Evolutionary conservation across 1,284 basidiomycete genomes (phyloP).

Genomic region (Rhodotorula sp.): DNA sequence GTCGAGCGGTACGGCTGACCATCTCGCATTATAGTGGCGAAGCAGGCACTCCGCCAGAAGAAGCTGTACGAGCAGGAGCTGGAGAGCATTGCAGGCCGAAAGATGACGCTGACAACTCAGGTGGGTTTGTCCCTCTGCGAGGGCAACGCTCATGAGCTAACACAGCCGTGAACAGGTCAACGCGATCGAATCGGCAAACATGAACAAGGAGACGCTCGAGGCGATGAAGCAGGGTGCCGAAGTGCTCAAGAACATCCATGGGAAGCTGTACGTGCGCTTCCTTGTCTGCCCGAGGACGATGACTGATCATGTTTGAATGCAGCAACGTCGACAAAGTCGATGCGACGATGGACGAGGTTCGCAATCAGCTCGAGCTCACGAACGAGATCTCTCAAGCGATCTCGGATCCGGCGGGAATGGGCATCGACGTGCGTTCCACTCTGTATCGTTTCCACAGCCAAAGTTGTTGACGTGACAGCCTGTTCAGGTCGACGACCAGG

Average conservation of each 20-base stretch:
- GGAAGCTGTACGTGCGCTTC: conserved; percentile 68
- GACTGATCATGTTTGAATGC: neutral
- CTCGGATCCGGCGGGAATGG: conserved; percentile 70
- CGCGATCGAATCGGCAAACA: conserved; percentile 94
- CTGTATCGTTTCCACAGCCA: conserved; percentile 10
- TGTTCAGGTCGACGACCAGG: conserved; percentile 61
- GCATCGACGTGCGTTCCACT: conserved; percentile 55
- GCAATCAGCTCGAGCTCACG: conserved; percentile 90
- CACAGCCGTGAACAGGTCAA: conserved; percentile 60
- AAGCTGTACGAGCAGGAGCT: conserved; percentile 86
- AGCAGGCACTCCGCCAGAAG: conserved; percentile 90
- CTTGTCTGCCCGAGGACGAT: too few relatives aligned
- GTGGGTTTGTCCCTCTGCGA: conserved; percentile 46
- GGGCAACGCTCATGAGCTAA: neutral
- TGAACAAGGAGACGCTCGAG: conserved; percentile 96
- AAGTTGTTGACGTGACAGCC: neutral
- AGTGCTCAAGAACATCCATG: conserved; percentile 88
- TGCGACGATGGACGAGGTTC: conserved; percentile 81
- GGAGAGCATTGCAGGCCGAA: conserved; percentile 79
- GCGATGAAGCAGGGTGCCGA: conserved; percentile 96
- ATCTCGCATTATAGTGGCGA: conserved; percentile 61
- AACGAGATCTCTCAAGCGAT: conserved; percentile 96
- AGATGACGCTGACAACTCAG: conserved; percentile 93
- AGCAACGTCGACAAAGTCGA: conserved; percentile 93
- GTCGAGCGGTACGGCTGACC: too few relatives aligned